phyloP scores from a whole-genome alignment of 768 basidiomycete genomes.

The Lepiota venenata region DNA sequence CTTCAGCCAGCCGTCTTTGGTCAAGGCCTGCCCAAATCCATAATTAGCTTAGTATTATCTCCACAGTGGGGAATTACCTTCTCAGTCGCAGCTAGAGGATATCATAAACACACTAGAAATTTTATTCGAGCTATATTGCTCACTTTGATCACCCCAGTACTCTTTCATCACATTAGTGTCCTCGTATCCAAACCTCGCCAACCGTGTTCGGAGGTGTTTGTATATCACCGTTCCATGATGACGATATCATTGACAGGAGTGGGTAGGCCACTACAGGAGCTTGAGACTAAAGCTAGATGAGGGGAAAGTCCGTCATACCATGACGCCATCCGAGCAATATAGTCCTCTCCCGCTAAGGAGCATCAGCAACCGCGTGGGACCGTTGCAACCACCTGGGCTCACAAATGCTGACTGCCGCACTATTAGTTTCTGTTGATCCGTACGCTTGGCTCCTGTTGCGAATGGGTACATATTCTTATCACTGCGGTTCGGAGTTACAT shows the following conservation, averaged over 20 bases:
- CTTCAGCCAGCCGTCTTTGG: conserved; percentile 47
- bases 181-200: conserved; percentile 44
- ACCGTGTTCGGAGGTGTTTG: conserved; percentile 25
- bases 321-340: conserved; percentile 39
- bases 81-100: conserved; percentile 22
- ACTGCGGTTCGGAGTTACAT: neutral
- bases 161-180: conserved; percentile 49
- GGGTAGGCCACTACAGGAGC: conserved; percentile 35
- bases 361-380: neutral
- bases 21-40: conserved; percentile 17
- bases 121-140: neutral
- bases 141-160: conserved; percentile 49
- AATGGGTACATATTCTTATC: neutral
- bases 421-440: conserved; percentile 52
- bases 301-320: conserved; percentile 29
- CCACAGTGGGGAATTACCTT: conserved; percentile 13
- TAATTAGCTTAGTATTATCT: too few relatives aligned
- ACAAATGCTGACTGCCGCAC: conserved; percentile 36
- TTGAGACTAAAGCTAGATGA: neutral
- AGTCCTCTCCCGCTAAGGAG: conserved; percentile 46
- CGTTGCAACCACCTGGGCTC: neutral
- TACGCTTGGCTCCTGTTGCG: conserved; percentile 35
- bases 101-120: neutral
- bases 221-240: conserved; percentile 34
- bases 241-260: conserved; percentile 43